phyloP scores from a whole-genome alignment of 768 basidiomycete species.

The Amanita fuliginea region DNA sequence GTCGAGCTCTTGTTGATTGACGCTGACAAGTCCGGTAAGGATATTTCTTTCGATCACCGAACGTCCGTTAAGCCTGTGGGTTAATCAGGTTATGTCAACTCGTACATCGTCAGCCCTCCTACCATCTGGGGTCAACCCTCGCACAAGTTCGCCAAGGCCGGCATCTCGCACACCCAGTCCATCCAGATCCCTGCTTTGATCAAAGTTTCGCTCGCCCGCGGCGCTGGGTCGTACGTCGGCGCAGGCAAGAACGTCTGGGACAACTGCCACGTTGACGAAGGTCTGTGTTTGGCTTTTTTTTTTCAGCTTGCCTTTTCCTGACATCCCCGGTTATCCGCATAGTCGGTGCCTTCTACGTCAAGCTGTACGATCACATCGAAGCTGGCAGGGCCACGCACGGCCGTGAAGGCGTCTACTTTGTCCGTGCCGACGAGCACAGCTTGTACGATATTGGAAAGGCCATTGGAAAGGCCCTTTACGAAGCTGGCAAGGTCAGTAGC shows the following conservation, averaged over 20 bases:
- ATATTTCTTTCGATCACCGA: background rate
- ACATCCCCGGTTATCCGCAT: background rate
- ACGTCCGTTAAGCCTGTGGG: background rate
- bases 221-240: constrained; percentile 44
- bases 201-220: constrained; percentile 30
- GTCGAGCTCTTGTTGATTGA: constrained; percentile 36
- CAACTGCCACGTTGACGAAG: constrained; percentile 41
- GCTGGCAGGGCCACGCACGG: constrained; percentile 26
- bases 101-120: constrained; percentile 40
- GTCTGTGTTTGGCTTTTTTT: constrained; percentile 17
- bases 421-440: constrained; percentile 36
- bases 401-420: constrained; percentile 44
- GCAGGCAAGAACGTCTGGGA: constrained; percentile 50
- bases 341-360: constrained; percentile 36
- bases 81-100: constrained; percentile 33
- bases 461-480: constrained; percentile 27
- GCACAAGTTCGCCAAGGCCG: constrained; percentile 35
- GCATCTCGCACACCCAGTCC: constrained; percentile 43
- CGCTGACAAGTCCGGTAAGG: constrained; percentile 37
- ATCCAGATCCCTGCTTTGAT: constrained; percentile 41
- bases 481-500: constrained; percentile 23
- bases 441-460: constrained; percentile 29
- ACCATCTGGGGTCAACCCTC: constrained; percentile 51
- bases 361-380: constrained; percentile 28
- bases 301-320: background rate